Conservation (phyloP, 805 yeast species). For the Zygoascus tannicola region DNA sequence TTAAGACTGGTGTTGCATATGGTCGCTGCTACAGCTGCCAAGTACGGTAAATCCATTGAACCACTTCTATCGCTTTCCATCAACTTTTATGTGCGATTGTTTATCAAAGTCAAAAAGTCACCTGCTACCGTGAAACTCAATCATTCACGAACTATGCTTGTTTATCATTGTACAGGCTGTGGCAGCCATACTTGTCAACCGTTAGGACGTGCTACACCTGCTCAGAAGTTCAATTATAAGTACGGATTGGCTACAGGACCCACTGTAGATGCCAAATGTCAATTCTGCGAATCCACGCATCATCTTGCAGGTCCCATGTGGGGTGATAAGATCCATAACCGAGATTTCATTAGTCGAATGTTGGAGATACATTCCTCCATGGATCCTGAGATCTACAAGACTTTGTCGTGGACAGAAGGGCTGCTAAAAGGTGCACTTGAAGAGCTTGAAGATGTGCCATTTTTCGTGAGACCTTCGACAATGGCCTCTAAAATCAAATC, state of each 20-base stretch:
- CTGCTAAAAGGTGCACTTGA: slow-evolving; percentile 78
- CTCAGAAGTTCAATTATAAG: slow-evolving; percentile 8
- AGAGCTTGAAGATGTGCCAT: slow-evolving; percentile 59
- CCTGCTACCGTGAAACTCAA: slow-evolving; percentile 77
- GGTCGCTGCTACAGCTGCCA: slow-evolving; percentile 77
- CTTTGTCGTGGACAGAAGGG: slow-evolving; percentile 78
- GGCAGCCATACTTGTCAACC: slow-evolving; percentile 62
- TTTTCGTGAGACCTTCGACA: slow-evolving; percentile 75
- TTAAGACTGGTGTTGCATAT: slow-evolving; percentile 70
- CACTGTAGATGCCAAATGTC: slow-evolving; percentile 46
- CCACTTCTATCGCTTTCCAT: slow-evolving; percentile 81
- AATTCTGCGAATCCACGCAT: slow-evolving; percentile 56
- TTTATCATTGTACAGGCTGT: slow-evolving; percentile 84
- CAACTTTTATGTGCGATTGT: slow-evolving; percentile 85
- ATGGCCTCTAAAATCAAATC: slow-evolving; percentile 67
- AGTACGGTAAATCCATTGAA: slow-evolving; percentile 76
- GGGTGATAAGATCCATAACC: slow-evolving; percentile 70
- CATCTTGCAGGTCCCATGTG: slow-evolving; percentile 97
- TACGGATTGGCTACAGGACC: slow-evolving; percentile 57
- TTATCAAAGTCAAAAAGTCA: slow-evolving; percentile 65
- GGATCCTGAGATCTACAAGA: slow-evolving; percentile 55
- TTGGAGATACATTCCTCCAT: slow-evolving; percentile 44
- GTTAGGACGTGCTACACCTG: slow-evolving; percentile 49
- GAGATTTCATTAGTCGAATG: slow-evolving; percentile 54
- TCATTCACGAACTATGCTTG: slow-evolving; percentile 65